A percentile compares a stretch with the other conserved stretches of the same genome.
phyloP scores from a whole-genome alignment of 139 green algal species.

The Yamagishiella unicocca region DNA sequence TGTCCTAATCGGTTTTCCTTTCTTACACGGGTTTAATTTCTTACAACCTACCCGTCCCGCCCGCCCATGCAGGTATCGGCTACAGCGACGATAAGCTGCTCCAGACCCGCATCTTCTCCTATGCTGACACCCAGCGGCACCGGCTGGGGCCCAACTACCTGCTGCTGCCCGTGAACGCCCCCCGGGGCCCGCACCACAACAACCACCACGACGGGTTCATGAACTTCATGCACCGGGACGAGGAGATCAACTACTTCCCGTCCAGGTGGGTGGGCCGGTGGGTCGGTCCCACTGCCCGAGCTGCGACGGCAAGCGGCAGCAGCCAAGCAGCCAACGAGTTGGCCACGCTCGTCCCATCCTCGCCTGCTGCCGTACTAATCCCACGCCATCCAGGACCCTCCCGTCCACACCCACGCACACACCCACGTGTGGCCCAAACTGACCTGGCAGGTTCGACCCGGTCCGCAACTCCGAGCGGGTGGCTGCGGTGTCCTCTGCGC shows the following conservation, averaged over 20 bases:
- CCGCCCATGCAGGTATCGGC: conserved; percentile 71
- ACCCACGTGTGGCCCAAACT: no score
- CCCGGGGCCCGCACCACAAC: conserved; percentile 87
- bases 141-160: conserved; percentile 97
- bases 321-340: no score
- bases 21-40: no score
- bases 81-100: conserved; percentile 98
- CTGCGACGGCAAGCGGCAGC: no score
- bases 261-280: conserved; percentile 62
- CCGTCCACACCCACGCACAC: no score
- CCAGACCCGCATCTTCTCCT: conserved; percentile 92
- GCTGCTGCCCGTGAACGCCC: conserved; percentile 90
- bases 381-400: no score
- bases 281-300: no score
- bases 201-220: conserved; percentile 98
- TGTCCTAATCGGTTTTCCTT: no score
- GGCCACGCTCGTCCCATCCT: no score
- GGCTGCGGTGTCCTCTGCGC: conserved; percentile 61
- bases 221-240: conserved; percentile 95
- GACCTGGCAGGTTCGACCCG: conserved; percentile 83
- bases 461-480: conserved; percentile 84
- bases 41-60: no score
- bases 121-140: conserved; percentile 81
- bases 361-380: no score
- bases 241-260: conserved; percentile 99